Evolutionary conservation across 2,329 filamentous ascomycete genomes (phyloP).

Genomic region (Didymella glomerata): DNA sequence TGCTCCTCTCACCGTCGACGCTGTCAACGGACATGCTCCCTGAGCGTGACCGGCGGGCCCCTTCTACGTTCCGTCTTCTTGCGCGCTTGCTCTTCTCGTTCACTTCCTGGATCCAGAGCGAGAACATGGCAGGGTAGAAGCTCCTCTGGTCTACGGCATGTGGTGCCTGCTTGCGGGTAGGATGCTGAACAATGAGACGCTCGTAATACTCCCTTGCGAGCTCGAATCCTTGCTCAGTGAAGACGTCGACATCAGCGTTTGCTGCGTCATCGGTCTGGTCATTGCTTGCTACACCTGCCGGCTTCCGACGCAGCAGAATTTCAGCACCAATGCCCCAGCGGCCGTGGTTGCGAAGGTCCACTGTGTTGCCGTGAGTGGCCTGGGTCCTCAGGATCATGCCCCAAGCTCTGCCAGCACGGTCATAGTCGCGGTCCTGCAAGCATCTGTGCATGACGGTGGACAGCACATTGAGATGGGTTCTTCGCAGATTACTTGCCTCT

Average conservation of each 20-base stretch:
- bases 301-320: conserved; percentile 71
- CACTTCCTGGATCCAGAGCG: conserved; percentile 79
- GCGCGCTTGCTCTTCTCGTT: conserved; percentile 65
- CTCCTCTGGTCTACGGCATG: conserved; percentile 70
- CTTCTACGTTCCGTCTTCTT: conserved; percentile 22
- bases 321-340: conserved; percentile 88
- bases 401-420: conserved; percentile 77
- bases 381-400: conserved; percentile 73
- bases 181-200: conserved; percentile 75
- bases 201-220: conserved; percentile 76
- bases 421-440: conserved; percentile 73
- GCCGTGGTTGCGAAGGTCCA: conserved; percentile 74
- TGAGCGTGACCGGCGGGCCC: conserved; percentile 14
- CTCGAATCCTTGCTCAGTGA: conserved; percentile 60
- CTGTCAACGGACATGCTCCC: conserved; percentile 28
- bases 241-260: conserved; percentile 25
- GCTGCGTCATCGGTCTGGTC: conserved; percentile 1
- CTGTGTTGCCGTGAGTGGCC: conserved; percentile 59
- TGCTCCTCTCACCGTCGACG: conserved; percentile 1
- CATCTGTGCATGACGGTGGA: conserved; percentile 76
- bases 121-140: conserved; percentile 84
- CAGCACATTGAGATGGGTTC: conserved; percentile 71
- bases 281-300: conserved; percentile 9
- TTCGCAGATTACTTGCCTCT: conserved; percentile 48
- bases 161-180: conserved; percentile 69